Evolutionary conservation across 1,284 basidiomycete species (phyloP), one percentile per base, ranked within the genome.

Genomic region (Microbotryomycetes sp.): DNA sequence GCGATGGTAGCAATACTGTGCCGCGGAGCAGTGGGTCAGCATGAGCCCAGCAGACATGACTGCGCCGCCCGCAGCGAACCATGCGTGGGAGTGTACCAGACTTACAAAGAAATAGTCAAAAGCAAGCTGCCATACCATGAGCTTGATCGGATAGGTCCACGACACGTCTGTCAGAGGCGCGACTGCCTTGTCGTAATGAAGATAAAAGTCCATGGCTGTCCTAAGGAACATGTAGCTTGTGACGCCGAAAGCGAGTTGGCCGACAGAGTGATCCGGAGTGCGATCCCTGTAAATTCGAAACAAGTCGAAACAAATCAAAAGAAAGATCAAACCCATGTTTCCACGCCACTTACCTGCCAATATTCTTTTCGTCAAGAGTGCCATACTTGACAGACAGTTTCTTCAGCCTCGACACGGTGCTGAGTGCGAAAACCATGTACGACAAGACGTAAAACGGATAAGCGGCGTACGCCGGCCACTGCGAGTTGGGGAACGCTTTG

Each of bases 31-130:
- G n/a, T n/a, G 18, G 35, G 35, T 41, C 35, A 18, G 18, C 9
- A 18, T 41, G 35, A 41, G 35, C 35, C 11, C 9, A 18, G 18
- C 11, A 41, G 35, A 41, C 9, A 41, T 41, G 9, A 18, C 35
- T 41, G 35, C 11, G 18, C 35, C 35, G 35, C 35, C n/a, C n/a
- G n/a, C n/a, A n/a, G n/a, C n/a, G n/a, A n/a, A n/a, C n/a, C n/a
- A n/a, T n/a, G n/a, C n/a, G 18, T 16, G 21, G 30, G 51, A 50
- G n/a, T 31, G 35, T 6, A 30, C 27, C 26, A 5, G 26, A 53
- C 50, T 47, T 9, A 61, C 54, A 52, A 64, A 64, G 45, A 60
- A 51, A 31, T 62, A 62, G 45, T 62, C 61, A 53, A 62, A 54
- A n/a, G 54, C 23, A 48, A 64, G 30, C 24, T 61, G 24, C 63